Base-by-base conservation (phyloP, 202 grass and related monocot species). In the Setaria viridis region DNA sequence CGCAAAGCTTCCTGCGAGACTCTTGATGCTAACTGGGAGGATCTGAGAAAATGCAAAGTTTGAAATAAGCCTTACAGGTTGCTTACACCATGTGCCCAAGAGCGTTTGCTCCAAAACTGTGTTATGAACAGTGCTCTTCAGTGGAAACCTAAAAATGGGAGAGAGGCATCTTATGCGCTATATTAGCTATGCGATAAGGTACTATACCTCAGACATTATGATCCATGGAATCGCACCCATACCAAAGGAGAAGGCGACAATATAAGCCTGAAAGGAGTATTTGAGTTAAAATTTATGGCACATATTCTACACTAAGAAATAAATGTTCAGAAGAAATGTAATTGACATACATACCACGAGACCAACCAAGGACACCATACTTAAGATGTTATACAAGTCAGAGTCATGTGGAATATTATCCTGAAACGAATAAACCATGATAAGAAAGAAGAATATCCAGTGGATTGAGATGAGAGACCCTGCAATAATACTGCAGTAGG, bases 181-280 rank as follows among this genome's bases (percentile, higher is more conserved):
- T 76, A 42, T 1, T 4, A 12, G 6, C 14, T 62, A 41, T 70
- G 51, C 0, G 3, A n/a, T 13, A 7, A 62, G 34, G 17, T 51
- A 54, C 43, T 79, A 20, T 94, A 97, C 97, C 97, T 99, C 97
- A 10, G 97, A 99, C 97, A 99, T 99, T 76, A 99, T 99, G 81
- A 99, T 94, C 94, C 97, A 99, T 60, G 97, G 97, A 90, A 99
- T 99, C 51, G 97, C 94, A 47, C 97, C 94, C 88, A 99, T 91
- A 63, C 97, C 97, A 15, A 99, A 90, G 68, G 97, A 94, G 82
- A 99, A 99, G 55, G 90, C 50, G 70, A 99, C 77, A 3, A 94
- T 90, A 91, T 84, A 94, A 70, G 87, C 92, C 97, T 99, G 82
- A 83, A 81, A 11, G 14, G 92, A 89, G 53, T 43, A 46, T 76